Evolutionary conservation across 2,329 filamentous ascomycete species (phyloP).

Genomic region (Xylariaceae sp.): DNA sequence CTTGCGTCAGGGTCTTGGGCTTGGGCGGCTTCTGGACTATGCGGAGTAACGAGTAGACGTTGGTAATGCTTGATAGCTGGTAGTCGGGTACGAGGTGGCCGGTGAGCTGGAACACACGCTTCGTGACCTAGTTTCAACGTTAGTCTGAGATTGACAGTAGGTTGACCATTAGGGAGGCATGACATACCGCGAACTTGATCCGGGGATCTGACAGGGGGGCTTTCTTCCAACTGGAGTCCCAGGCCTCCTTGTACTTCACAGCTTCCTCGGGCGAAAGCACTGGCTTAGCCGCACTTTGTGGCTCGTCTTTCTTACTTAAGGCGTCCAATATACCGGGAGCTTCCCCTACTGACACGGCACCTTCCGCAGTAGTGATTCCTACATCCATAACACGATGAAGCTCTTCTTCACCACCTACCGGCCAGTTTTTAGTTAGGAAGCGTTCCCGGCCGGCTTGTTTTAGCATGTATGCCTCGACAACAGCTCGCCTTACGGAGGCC

Average conservation of each 20-base stretch:
- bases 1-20: conserved; percentile 64
- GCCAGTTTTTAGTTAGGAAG: conserved; percentile 29
- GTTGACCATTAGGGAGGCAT: neutral
- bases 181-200: conserved; percentile 74
- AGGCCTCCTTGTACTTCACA: conserved; percentile 45
- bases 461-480: conserved; percentile 55
- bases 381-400: conserved; percentile 41
- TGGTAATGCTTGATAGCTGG: conserved; percentile 59
- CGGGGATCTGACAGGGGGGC: conserved; percentile 58
- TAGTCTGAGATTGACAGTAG: conserved; percentile 7
- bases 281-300: neutral
- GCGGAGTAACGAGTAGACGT: conserved; percentile 57
- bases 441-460: conserved; percentile 37
- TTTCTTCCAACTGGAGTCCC: conserved; percentile 60
- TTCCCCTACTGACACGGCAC: conserved; percentile 46
- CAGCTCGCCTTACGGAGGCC: conserved; percentile 52
- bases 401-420: conserved; percentile 35
- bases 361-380: conserved; percentile 44
- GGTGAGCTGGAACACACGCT: conserved; percentile 81
- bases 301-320: conserved; percentile 36
- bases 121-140: conserved; percentile 64
- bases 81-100: conserved; percentile 75
- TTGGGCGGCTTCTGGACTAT: conserved; percentile 57
- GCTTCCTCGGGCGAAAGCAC: conserved; percentile 44
- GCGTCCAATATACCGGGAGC: conserved; percentile 38